Conservation (phyloP, 805 yeast species). For the Sugiyamaella qingdaonensis region DNA sequence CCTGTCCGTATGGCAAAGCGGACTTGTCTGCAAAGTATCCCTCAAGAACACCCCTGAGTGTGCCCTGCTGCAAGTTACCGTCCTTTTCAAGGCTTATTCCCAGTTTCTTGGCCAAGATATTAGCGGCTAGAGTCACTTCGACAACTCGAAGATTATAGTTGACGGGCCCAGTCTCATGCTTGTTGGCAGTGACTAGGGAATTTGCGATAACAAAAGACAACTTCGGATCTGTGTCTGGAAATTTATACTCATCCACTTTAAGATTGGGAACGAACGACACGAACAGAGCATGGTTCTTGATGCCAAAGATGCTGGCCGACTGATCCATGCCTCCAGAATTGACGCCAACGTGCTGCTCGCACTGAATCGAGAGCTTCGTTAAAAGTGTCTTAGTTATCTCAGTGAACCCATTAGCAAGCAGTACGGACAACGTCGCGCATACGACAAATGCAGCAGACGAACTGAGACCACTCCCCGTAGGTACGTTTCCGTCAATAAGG, state of each 20-base stretch:
- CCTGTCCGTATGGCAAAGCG: constrained; percentile 41
- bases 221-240: constrained; percentile 45
- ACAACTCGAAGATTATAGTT: constrained; percentile 70
- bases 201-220: constrained; percentile 59
- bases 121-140: constrained; percentile 66
- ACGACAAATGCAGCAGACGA: constrained; percentile 72
- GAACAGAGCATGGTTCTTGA: constrained; percentile 50
- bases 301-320: constrained; percentile 66
- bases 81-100: constrained; percentile 42
- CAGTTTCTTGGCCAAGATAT: constrained; percentile 48
- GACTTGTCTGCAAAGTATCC: constrained; percentile 38
- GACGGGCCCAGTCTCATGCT: constrained; percentile 64
- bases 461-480: constrained; percentile 67
- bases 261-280: constrained; percentile 60
- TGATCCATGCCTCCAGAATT: constrained; percentile 82
- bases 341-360: constrained; percentile 69
- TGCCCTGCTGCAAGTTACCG: constrained; percentile 53
- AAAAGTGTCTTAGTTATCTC: constrained; percentile 47
- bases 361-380: constrained; percentile 56
- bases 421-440: constrained; percentile 54
- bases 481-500: constrained; percentile 59
- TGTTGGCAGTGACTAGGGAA: constrained; percentile 58
- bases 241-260: constrained; percentile 48
- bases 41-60: constrained; percentile 61
- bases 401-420: constrained; percentile 48